Conservation (phyloP, 495 filamentous ascomycete species). For the Corynascus novoguineensis region DNA sequence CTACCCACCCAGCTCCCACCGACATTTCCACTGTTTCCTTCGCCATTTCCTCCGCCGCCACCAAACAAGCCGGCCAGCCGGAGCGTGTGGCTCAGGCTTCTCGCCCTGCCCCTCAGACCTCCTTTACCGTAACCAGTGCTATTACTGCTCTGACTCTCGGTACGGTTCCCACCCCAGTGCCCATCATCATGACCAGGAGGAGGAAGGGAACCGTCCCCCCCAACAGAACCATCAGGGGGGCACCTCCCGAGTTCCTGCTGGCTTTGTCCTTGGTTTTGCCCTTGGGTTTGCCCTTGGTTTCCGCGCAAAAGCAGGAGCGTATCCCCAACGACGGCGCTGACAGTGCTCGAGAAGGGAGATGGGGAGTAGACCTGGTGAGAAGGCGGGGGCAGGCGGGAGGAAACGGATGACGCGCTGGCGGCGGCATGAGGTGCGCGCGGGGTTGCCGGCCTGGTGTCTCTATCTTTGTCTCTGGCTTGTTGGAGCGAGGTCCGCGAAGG, state of each 20-base stretch:
- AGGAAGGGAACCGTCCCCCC: no score
- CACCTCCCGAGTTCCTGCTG: no score
- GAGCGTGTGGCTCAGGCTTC: slow-evolving; percentile 48
- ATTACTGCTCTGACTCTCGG: background rate
- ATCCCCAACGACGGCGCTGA: slow-evolving; percentile 44
- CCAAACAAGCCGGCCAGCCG: slow-evolving; percentile 44
- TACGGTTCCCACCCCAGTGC: background rate
- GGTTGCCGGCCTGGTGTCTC: slow-evolving; percentile 16
- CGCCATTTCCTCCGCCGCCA: background rate
- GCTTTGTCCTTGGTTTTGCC: no score
- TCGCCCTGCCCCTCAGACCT: slow-evolving; percentile 33
- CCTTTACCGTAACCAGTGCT: slow-evolving; percentile 6
- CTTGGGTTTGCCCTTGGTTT: no score
- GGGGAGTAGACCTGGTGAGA: slow-evolving; percentile 42
- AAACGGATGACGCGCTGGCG: no score
- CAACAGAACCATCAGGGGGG: no score
- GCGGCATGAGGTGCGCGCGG: slow-evolving; percentile 32
- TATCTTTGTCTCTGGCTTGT: background rate
- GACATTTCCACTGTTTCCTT: background rate
- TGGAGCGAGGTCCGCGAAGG: no score
- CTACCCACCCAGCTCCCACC: background rate
- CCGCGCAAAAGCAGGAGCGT: slow-evolving; percentile 25
- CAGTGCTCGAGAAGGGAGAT: slow-evolving; percentile 44
- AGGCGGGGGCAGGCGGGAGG: slow-evolving; percentile 20
- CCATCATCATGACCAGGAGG: slow-evolving; percentile 1